Evolutionary conservation across 225 moss, liverwort and hornwort species (phyloP).

Genomic region (Marchantia paleacea): DNA sequence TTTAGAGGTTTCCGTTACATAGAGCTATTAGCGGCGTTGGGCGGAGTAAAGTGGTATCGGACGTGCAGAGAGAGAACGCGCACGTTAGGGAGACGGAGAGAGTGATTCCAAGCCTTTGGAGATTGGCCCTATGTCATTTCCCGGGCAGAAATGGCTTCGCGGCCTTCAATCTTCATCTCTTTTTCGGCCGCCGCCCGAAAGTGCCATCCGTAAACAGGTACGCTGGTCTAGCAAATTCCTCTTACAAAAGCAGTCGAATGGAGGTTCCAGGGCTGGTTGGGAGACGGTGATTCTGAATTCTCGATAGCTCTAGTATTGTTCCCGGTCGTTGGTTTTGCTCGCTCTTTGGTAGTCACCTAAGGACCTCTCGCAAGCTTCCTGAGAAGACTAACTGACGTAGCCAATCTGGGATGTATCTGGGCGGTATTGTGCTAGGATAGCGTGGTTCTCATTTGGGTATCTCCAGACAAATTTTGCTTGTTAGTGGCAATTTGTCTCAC

Average conservation of each 20-base stretch:
- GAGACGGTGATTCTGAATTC: not conserved
- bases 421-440: too few relatives aligned
- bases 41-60: not conserved
- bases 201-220: slow-evolving; percentile 35
- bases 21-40: not conserved
- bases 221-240: not conserved
- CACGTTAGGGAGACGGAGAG: not conserved
- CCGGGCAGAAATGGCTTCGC: slow-evolving; percentile 45
- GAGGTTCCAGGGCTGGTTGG: not conserved
- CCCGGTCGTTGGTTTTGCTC: not conserved
- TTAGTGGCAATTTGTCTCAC: too few relatives aligned
- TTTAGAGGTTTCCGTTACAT: not conserved
- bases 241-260: not conserved
- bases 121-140: slow-evolving; percentile 42
- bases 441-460: too few relatives aligned
- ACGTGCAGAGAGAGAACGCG: not conserved
- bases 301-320: not conserved
- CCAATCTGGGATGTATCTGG: not conserved
- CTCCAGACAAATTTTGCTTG: too few relatives aligned
- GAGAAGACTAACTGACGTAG: not conserved
- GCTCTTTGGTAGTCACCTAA: not conserved
- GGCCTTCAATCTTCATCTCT: slow-evolving; percentile 41
- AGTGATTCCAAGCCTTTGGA: not conserved
- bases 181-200: slow-evolving; percentile 31
- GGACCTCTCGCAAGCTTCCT: not conserved